Evolutionary conservation across 352 stramenopile species (phyloP), one percentile per base, ranked within the genome.

Genomic region (Globisporangium spinosum): DNA sequence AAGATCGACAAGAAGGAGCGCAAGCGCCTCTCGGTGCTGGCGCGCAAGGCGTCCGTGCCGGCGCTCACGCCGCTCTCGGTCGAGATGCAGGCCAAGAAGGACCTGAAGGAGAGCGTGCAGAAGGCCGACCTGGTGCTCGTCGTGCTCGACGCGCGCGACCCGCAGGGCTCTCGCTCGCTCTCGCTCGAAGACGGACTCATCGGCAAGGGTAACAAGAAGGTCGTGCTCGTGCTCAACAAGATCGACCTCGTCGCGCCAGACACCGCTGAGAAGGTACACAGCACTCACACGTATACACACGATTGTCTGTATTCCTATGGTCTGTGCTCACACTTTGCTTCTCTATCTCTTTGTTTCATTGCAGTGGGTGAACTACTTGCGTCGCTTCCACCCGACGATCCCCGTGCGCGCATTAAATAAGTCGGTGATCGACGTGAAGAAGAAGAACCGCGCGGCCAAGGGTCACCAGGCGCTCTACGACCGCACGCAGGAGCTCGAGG

Each of bases 211-310:
- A 86, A 94, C 71, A 99, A 99, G 83, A 90, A 97, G 51, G 87
- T 99, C 68, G 88, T 99, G 61, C 84, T 99, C 4, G 97, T 99
- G 51, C 76, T 99, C 65, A 99, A 99, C 87, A 99, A 99, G 82
- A 93, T 99, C 70, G 98, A 99, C 78, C 85, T 99, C n/a, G 87
- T 99, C 51, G 69, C 84, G 10, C 62, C 73, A 34, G 83, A 94
- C 51, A 83, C 75, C 32, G 97, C 97, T 0, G 97, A 98, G 70
- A 96, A 98, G 40, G 58, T 68, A 40, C 17, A 20, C 38, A 49
- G 29, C 53, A 35, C 38, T 32, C 29, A 34, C 22, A 25, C 15
- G 27, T 25, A 22, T 15, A 7, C 38, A 7, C 43, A 9, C 17
- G 17, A 2, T 27, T 56, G n/a, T 56, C n/a, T 29, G 17, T 10